Percentiles rank a stretch among this genome's conserved stretches.
These are phyloP conservation scores for Citrus mangshanensis DNA, from an alignment of 345 rosid species.

Conservation along the genomic window DNA sequence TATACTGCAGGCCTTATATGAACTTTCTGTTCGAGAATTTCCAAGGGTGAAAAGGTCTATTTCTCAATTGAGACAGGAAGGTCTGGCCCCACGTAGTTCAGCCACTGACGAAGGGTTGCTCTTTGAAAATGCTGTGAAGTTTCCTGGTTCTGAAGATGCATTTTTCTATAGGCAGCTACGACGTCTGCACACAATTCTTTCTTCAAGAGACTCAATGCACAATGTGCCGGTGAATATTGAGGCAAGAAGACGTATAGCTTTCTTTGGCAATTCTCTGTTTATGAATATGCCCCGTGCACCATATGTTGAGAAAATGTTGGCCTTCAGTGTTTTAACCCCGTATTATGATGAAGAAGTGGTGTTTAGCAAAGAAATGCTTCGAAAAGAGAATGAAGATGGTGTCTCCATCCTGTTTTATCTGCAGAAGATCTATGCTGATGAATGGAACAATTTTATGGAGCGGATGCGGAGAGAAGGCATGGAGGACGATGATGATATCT, in stretches of 20 bases:
- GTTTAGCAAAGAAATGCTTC: conserved; percentile 62
- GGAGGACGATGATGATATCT: conserved; percentile 66
- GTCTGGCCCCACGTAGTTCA: conserved; percentile 48
- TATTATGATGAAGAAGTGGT: conserved; percentile 86
- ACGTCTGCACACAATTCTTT: conserved; percentile 71
- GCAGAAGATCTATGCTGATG: conserved; percentile 81
- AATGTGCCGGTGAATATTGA: conserved; percentile 73
- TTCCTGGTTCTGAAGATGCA: conserved; percentile 62
- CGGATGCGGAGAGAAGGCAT: conserved; percentile 81
- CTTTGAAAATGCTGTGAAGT: conserved; percentile 65
- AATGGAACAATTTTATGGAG: conserved; percentile 85
- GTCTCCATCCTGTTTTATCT: conserved; percentile 80
- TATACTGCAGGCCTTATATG: conserved; percentile 76
- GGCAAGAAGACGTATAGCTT: conserved; percentile 88
- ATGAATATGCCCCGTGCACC: conserved; percentile 96
- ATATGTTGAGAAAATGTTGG: conserved; percentile 87
- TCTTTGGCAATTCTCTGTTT: conserved; percentile 89
- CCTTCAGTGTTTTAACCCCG: conserved; percentile 89
- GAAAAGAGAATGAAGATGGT: conserved; percentile 82
- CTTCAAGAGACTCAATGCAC: conserved; percentile 80
- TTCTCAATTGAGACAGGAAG: conserved; percentile 45
- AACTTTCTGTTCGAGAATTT: conserved; percentile 63
- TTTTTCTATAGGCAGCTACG: conserved; percentile 63
- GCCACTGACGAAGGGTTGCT: conserved; percentile 54
- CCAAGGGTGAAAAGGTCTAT: conserved; percentile 36